phyloP scores from a whole-genome alignment of 768 basidiomycete genomes.

The Tephrocybe sp. region DNA sequence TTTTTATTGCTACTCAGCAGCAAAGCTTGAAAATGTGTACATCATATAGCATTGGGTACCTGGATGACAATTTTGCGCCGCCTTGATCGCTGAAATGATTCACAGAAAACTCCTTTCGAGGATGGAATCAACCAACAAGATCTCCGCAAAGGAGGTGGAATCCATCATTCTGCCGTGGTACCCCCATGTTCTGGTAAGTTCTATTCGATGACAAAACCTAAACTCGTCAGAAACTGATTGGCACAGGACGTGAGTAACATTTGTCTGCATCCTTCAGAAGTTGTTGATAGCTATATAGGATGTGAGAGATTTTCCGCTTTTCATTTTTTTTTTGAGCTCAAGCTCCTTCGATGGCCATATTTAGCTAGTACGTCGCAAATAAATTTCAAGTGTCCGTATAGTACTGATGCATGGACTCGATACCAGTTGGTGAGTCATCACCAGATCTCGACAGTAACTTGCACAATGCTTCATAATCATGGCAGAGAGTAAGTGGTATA shows the following conservation, averaged over 20 bases:
- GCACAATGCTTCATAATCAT: too few species aligned
- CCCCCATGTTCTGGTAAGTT: conserved; percentile 13
- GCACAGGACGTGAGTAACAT: not conserved
- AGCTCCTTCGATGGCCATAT: too few species aligned
- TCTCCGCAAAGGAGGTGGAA: conserved; percentile 9
- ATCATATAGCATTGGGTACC: conserved; percentile 8
- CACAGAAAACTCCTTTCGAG: conserved; percentile 7
- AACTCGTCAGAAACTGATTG: not conserved
- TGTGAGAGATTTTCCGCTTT: too few species aligned
- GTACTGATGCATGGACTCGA: too few species aligned
- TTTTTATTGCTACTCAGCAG: conserved; percentile 11
- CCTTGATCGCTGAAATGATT: not conserved
- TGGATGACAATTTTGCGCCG: not conserved
- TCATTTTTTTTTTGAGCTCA: too few species aligned
- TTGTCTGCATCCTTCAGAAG: too few species aligned
- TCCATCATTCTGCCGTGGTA: conserved; percentile 9
- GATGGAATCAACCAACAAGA: conserved; percentile 1
- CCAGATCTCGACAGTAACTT: too few species aligned
- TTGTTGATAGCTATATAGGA: too few species aligned
- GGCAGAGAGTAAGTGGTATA: too few species aligned
- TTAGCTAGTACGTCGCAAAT: too few species aligned
- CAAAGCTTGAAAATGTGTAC: conserved; percentile 9
- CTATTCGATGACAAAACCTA: not conserved
- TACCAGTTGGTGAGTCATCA: too few species aligned
- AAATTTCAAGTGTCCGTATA: too few species aligned